Base-by-base conservation (phyloP, 2,329 filamentous ascomycete genomes). In the Ceratocystis colombiana region DNA sequence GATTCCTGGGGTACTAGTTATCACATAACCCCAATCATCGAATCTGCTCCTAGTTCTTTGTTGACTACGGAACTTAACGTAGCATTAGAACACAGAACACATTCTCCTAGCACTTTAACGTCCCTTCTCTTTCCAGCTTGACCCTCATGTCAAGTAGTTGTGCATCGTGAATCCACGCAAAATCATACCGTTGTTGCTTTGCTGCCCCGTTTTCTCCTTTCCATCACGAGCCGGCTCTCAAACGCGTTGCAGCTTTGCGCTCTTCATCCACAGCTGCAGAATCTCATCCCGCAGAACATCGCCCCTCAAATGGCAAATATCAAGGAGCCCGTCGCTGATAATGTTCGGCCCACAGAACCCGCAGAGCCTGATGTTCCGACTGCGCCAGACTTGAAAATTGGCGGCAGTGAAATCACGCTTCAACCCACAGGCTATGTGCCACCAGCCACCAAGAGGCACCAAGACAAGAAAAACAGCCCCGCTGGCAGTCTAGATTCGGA, bases 331-430 rank as follows among this genome's bases (percentile, higher is more conserved):
- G 25, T 30, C 17, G 28, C 53, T 7, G 15, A 8, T 15, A 55
- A 30, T 55, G 50, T 15, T 10, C 12, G 50, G 20, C 20, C 8
- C 12, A 4, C 10, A 15, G 37, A 41, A 0, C 41, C n/a, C 37
- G 6, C 2, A 33, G 5, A 33, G 33, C 20, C 20, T 33, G 76
- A 77, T 70, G 75, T 78, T 70, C 61, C 62, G 5, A 84, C 84
- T 61, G 85, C 88, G 64, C 88, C 88, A n/a, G 88, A 90, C 74
- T 79, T 92, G 64, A 86, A 90, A 74, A 90, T 92, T 70, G 78
- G 90, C 8, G 88, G 88, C 69, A 84, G 89, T 72, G 79, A 86
- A 71, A 84, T 91, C 71, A 90, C 86, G 1, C 82, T 92, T 48
- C 88, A 90, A 72, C 88, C 88, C 7, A 85, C 85, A 70, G 87